Percentiles rank a stretch among this genome's conserved stretches.
These are phyloP conservation scores for Lactarius vividus DNA, from an alignment of 768 basidiomycete species.

Conservation along the genomic window DNA sequence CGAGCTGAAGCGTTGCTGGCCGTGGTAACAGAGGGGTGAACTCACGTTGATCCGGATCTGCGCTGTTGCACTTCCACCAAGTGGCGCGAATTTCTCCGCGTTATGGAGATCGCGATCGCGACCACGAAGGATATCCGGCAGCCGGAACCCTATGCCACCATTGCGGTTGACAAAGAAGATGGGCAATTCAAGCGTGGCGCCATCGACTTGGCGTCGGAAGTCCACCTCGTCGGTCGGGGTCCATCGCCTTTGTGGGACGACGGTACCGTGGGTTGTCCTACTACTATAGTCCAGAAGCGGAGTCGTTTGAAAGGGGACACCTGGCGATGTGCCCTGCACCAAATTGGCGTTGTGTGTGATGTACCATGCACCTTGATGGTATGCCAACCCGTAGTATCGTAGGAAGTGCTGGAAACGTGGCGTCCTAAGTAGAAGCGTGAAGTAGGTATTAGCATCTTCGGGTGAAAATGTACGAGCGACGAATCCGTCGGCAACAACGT, in stretches of 20 bases:
- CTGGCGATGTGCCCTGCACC: neutral
- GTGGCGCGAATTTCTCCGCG: neutral
- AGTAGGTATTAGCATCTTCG: conserved; percentile 1
- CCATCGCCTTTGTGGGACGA: conserved; percentile 16
- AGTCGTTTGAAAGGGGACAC: neutral
- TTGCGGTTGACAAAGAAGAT: conserved; percentile 22
- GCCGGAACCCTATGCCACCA: neutral
- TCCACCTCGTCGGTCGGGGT: conserved; percentile 2
- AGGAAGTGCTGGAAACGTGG: neutral
- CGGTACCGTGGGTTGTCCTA: neutral
- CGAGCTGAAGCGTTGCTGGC: neutral
- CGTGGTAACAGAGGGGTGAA: neutral
- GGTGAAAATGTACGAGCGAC: conserved; percentile 6
- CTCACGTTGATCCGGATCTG: conserved; percentile 16
- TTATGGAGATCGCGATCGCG: neutral
- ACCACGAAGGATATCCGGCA: conserved; percentile 2
- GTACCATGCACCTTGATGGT: conserved; percentile 7
- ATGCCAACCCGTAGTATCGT: neutral
- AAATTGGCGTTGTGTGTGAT: neutral
- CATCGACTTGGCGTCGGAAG: conserved; percentile 9
- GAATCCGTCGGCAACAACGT: conserved; percentile 10
- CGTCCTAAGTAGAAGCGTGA: conserved; percentile 8
- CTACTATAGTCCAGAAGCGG: conserved; percentile 13
- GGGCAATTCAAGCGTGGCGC: conserved; percentile 5
- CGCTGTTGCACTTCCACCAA: conserved; percentile 1